Base-by-base conservation (phyloP, 2,329 filamentous ascomycete species). In the Colletotrichum australisinense region DNA sequence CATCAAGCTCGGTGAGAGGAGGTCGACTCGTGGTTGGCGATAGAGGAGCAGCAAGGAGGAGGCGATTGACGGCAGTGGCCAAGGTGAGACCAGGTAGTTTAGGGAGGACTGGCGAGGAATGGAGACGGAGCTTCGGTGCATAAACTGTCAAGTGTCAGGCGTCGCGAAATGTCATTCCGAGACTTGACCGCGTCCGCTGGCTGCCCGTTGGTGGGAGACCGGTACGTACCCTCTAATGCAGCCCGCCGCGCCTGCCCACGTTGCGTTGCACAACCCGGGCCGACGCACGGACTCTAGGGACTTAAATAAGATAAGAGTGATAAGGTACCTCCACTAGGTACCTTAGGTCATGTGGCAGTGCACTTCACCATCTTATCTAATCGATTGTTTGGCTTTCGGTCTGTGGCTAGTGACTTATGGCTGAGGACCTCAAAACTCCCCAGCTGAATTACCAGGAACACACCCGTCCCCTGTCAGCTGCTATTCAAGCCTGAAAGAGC, bases 111-210 rank as follows among this genome's bases (percentile, higher is more conserved):
- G 19, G 32, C 16, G 22, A 24, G 42, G 60, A 46, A 67, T 63
- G 60, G 19, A 63, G 64, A 59, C 28, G 52, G 53, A 57, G 53
- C 63, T 70, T 63, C 58, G 46, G 58, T 74, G 78, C 78, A 81
- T 80, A 77, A 80, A 80, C 30, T 78, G 75, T 73, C 75, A 63
- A 77, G 78, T 77, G 77, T 75, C 76, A 79, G 74, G 75, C 78
- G 79, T 79, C 78, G 78, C 78, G 79, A 80, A 80, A 79, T 79
- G 72, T 74, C 74, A 74, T 74, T 73, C 74, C 74, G 74, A 74
- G 68, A 74, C 72, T 74, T 35, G 62, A 72, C 72, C 72, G 72
- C 72, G 67, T 62, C 58, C 66, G 19, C 62, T 63, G 42, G 11
- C 22, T 24, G 56, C 35, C 26, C 28, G 26, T 9, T 22, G 28